phyloP scores from a whole-genome alignment of 2,329 filamentous ascomycete genomes.

The Aspergillus felis region DNA sequence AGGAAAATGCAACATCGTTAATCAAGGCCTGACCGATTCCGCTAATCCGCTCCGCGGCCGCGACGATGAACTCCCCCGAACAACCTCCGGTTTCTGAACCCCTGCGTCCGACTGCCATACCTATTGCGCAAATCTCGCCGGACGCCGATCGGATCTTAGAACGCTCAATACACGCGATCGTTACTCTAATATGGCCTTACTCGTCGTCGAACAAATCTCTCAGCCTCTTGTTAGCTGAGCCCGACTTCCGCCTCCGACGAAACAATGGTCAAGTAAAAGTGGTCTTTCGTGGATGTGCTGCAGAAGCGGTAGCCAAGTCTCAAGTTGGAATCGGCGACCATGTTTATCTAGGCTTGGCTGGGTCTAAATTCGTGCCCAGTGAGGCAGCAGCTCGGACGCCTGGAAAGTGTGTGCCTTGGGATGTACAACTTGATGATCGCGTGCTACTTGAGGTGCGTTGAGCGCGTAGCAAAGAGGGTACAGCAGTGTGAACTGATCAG shows the following conservation, averaged over 20 bases:
- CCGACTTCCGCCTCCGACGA: conserved; percentile 74
- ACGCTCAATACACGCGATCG: conserved; percentile 59
- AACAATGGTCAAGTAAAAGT: conserved; percentile 76
- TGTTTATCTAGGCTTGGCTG: conserved; percentile 64
- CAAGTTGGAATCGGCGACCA: conserved; percentile 75
- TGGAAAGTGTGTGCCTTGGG: conserved; percentile 55
- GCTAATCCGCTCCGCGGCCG: conserved; percentile 12
- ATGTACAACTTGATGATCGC: conserved; percentile 47
- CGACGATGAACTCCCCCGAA: conserved; percentile 28
- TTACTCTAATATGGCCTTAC: conserved; percentile 90
- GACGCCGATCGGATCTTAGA: conserved; percentile 21
- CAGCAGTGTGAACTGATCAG: background rate
- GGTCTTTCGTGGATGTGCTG: conserved; percentile 67
- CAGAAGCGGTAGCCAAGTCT: conserved; percentile 63
- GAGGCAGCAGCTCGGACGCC: conserved; percentile 51
- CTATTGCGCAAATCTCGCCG: conserved; percentile 43
- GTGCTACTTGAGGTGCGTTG: conserved; percentile 35
- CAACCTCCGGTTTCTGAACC: conserved; percentile 20
- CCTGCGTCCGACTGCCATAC: conserved; percentile 23
- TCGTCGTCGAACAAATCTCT: conserved; percentile 70
- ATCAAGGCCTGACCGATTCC: conserved; percentile 9
- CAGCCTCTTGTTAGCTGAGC: conserved; percentile 77
- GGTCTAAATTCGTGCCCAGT: conserved; percentile 60
- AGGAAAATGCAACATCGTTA: conserved; percentile 5
- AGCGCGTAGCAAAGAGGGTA: background rate